A percentile compares a stretch with the other conserved stretches of the same genome.
Conservation (phyloP, 2,329 filamentous ascomycete species). For the Ilyonectria destructans region DNA sequence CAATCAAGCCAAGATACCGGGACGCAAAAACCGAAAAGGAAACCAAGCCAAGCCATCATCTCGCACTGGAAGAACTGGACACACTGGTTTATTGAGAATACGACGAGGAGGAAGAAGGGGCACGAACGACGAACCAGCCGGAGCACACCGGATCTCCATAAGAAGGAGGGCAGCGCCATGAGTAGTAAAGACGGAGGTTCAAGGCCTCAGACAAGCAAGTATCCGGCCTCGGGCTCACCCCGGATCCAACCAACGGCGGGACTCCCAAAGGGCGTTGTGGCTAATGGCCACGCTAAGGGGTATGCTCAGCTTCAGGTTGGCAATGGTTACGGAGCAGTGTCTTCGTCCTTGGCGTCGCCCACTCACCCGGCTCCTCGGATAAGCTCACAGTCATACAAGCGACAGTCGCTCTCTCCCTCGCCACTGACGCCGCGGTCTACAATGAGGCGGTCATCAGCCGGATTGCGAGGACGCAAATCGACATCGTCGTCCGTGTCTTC, state of each 20-base stretch:
- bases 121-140: slow-evolving; percentile 68
- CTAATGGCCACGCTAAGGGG: slow-evolving; percentile 65
- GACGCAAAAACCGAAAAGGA: slow-evolving; percentile 67
- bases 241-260: slow-evolving; percentile 59
- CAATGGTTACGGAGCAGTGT: slow-evolving; percentile 43
- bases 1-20: slow-evolving; percentile 52
- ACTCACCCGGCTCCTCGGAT: slow-evolving; percentile 52
- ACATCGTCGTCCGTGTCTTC: slow-evolving; percentile 97
- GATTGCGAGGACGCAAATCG: slow-evolving; percentile 92
- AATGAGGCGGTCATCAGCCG: slow-evolving; percentile 85
- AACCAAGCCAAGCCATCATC: slow-evolving; percentile 72
- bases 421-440: slow-evolving; percentile 91
- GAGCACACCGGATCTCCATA: slow-evolving; percentile 73
- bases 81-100: slow-evolving; percentile 75
- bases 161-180: slow-evolving; percentile 64
- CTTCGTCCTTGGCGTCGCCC: slow-evolving; percentile 48
- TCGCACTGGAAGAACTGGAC: slow-evolving; percentile 77
- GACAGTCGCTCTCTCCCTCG: slow-evolving; percentile 88
- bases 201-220: slow-evolving; percentile 74
- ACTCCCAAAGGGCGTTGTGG: slow-evolving; percentile 67
- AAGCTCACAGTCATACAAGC: slow-evolving; percentile 68
- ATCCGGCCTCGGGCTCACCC: slow-evolving; percentile 60
- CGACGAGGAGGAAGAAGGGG: slow-evolving; percentile 67
- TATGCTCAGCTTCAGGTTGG: slow-evolving; percentile 36
- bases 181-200: slow-evolving; percentile 69